Evolutionary conservation across 495 filamentous ascomycete species (phyloP).

Genomic region (Pyrenula aspistea): DNA sequence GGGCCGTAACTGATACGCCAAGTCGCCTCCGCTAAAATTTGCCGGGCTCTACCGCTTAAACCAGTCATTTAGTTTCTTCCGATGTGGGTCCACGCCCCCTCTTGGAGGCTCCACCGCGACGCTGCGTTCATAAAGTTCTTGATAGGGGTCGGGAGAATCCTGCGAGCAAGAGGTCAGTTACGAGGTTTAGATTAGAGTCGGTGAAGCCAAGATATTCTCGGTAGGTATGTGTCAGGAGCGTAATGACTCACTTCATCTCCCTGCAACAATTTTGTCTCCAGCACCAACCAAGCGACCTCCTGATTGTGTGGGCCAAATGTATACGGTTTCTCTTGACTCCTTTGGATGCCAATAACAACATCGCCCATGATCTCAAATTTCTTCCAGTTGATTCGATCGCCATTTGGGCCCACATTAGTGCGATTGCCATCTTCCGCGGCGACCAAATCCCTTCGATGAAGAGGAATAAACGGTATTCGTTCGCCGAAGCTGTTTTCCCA

Average conservation of each 20-base stretch:
- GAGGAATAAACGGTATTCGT: constrained; percentile 87
- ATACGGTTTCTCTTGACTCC: constrained; percentile 79
- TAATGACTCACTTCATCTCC: constrained; percentile 35
- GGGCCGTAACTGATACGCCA: no score
- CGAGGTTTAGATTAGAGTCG: not conserved
- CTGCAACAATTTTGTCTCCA: constrained; percentile 48
- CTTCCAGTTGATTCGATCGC: constrained; percentile 87
- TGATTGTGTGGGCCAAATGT: constrained; percentile 54
- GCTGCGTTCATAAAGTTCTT: constrained; percentile 16
- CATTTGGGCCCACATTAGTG: constrained; percentile 65
- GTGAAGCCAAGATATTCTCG: not conserved
- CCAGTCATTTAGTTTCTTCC: constrained; percentile 10
- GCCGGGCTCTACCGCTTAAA: constrained; percentile 13
- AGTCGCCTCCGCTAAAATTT: no score
- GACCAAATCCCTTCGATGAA: constrained; percentile 80
- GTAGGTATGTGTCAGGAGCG: not conserved
- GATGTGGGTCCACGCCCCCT: constrained; percentile 3
- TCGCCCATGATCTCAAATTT: constrained; percentile 97
- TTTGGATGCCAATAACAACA: constrained; percentile 77
- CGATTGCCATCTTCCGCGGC: constrained; percentile 84
- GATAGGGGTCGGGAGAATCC: not conserved
- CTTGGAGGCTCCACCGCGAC: constrained; percentile 9
- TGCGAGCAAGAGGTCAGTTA: not conserved
- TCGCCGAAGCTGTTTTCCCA: constrained; percentile 90
- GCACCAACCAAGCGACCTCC: constrained; percentile 52